Base-by-base conservation (phyloP, 2,329 filamentous ascomycete species). In the Dactylellina parvicollis region DNA sequence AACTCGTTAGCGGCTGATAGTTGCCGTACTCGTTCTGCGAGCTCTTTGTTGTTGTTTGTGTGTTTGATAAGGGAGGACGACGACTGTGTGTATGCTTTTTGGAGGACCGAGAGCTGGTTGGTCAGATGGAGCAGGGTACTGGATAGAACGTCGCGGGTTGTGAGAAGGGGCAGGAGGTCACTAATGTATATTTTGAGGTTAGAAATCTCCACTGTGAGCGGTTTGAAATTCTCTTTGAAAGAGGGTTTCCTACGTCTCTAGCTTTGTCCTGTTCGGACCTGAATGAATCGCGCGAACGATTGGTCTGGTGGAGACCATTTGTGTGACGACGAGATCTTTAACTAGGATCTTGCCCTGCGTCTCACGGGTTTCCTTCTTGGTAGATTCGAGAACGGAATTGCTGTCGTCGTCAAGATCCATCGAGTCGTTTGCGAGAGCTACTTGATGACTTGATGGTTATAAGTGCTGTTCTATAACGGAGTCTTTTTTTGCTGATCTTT, bases 381-480 rank as follows among this genome's bases (percentile, higher is more conserved):
- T 62, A 18, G 40, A 1, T 34, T 74, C 62, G 50, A 60, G 36
- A 20, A 34, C 16, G 28, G 34, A n/a, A n/a, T n/a, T n/a, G n/a
- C n/a, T n/a, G 26, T 49, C 28, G 24, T 67, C 70, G 32, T 74
- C 70, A 22, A 74, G 40, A 22, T 74, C 70, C 70, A 74, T 74
- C 1, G 61, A 54, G 26, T 74, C 70, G 32, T 61, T 52, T 3
- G 34, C 49, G 18, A 73, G 54, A 34, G 62, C 69, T 73, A 56
- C 16, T 9, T 16, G 14, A 26, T 44, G 1, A 66, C 69, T 66
- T 18, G 34, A 49, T 49, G 55, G 44, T 61, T 73, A 73, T 66
- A 66, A 65, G 67, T 72, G 49, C 24, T 24, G 30, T 36, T n/a
- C 42, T 36, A 28, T 54, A 10, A 14, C 24, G 20, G 20, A 38